phyloP scores from a whole-genome alignment of 1,139 yeast genomes.

The Yamadazyma membranifaciens region DNA sequence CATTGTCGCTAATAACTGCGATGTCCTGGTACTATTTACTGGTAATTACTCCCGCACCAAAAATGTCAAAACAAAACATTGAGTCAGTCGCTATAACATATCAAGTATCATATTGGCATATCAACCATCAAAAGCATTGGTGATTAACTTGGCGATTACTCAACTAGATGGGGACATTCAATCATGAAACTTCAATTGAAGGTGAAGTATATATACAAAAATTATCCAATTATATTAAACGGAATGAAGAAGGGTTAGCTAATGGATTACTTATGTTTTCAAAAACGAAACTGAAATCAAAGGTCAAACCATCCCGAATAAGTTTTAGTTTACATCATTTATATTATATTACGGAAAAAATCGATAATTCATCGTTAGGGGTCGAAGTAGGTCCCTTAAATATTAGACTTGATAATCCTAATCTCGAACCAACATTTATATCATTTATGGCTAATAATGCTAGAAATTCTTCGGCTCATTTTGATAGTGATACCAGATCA shows the following conservation, averaged over 20 bases:
- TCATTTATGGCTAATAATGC: slow-evolving; percentile 53
- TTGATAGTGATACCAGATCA: slow-evolving; percentile 58
- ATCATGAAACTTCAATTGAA: slow-evolving; percentile 26
- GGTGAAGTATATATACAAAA: slow-evolving; percentile 45
- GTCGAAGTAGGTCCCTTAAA: slow-evolving; percentile 65
- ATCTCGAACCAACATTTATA: slow-evolving; percentile 55
- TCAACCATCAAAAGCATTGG: no score
- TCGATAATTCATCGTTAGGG: slow-evolving; percentile 52
- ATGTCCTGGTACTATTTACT: no score
- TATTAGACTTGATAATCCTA: slow-evolving; percentile 57
- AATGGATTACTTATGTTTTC: slow-evolving; percentile 45
- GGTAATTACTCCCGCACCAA: no score
- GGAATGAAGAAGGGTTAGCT: slow-evolving; percentile 46
- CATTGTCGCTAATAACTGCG: no score
- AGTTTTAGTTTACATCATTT: slow-evolving; percentile 62
- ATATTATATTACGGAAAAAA: slow-evolving; percentile 56
- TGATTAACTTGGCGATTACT: no score
- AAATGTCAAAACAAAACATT: slow-evolving; percentile 1
- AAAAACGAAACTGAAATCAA: slow-evolving; percentile 26
- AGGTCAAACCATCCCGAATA: slow-evolving; percentile 52
- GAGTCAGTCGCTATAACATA: not conserved
- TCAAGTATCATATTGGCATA: not conserved
- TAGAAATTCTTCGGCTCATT: slow-evolving; percentile 35
- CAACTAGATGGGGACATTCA: slow-evolving; percentile 6
- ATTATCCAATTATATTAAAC: slow-evolving; percentile 38